Conservation (phyloP, 1,284 basidiomycete species). For the Microbotryum violaceum region DNA sequence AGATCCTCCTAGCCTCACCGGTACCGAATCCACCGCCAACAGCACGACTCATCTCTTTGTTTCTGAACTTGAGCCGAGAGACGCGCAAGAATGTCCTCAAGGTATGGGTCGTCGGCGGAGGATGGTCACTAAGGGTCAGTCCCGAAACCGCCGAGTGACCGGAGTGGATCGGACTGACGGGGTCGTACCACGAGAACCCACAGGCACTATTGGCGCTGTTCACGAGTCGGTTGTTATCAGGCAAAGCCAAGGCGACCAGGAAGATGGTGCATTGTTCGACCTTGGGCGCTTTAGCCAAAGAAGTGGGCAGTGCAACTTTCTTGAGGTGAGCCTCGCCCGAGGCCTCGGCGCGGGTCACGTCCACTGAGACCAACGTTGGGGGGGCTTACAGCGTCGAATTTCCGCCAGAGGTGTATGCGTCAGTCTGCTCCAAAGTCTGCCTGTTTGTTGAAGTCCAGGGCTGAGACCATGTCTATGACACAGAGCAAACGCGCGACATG, state of each 20-base stretch:
- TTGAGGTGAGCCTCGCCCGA: background rate
- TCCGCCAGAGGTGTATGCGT: conserved; percentile 25
- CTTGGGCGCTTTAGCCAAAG: conserved; percentile 1
- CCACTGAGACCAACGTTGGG: background rate
- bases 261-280: conserved; percentile 14
- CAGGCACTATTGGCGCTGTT: conserved; percentile 25
- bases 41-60: conserved; percentile 7
- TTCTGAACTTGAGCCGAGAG: conserved; percentile 1
- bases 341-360: background rate
- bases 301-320: conserved; percentile 17
- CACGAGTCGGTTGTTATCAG: conserved; percentile 12
- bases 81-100: conserved; percentile 18
- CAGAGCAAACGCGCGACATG: conserved; percentile 15
- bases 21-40: conserved; percentile 13
- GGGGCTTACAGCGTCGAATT: conserved; percentile 13
- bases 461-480: background rate
- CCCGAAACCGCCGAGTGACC: background rate
- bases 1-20: conserved; percentile 23
- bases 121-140: conserved; percentile 23
- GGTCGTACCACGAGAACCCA: background rate
- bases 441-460: background rate
- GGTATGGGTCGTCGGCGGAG: conserved; percentile 22
- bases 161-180: background rate
- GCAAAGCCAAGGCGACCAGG: conserved; percentile 1
- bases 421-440: background rate